Conservation (phyloP, 345 rosid species). For the Salix purpurea region DNA sequence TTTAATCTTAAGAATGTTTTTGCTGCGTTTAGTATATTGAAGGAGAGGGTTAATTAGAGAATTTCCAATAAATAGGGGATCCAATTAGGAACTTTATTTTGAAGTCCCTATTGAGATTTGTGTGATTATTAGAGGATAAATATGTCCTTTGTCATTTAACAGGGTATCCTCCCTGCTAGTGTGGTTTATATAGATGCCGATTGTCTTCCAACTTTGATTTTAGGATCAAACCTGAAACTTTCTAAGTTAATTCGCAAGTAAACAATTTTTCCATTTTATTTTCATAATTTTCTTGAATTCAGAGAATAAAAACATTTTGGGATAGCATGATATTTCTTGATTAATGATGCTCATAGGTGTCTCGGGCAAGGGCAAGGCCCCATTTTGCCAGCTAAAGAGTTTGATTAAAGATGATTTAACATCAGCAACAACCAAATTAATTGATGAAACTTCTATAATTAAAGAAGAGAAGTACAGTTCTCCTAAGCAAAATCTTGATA, state of each 20-base stretch:
- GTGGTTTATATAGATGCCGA: too few relatives aligned
- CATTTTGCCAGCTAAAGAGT: constrained; percentile 20
- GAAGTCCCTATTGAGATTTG: background rate
- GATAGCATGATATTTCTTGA: too few relatives aligned
- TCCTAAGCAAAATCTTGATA: constrained; percentile 9
- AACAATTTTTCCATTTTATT: background rate
- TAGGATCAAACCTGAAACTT: too few relatives aligned
- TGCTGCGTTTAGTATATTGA: too few relatives aligned
- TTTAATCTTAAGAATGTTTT: too few relatives aligned
- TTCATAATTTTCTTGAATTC: background rate
- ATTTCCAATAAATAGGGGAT: too few relatives aligned
- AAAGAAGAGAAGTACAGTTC: background rate
- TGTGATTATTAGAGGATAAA: background rate
- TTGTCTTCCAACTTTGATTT: too few relatives aligned
- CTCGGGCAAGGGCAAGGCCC: constrained; percentile 12
- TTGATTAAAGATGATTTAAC: constrained; percentile 32
- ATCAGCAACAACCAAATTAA: constrained; percentile 14
- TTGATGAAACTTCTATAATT: constrained; percentile 15
- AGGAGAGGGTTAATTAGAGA: too few relatives aligned
- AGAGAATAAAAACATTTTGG: too few relatives aligned
- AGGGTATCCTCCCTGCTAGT: too few relatives aligned
- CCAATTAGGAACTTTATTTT: too few relatives aligned
- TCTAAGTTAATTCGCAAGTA: too few relatives aligned
- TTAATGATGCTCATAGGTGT: background rate
- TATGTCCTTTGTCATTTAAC: background rate